These are phyloP conservation scores for Eustoma russellianum DNA, from an alignment of 257 asterid genomes.

Conservation along the genomic window DNA sequence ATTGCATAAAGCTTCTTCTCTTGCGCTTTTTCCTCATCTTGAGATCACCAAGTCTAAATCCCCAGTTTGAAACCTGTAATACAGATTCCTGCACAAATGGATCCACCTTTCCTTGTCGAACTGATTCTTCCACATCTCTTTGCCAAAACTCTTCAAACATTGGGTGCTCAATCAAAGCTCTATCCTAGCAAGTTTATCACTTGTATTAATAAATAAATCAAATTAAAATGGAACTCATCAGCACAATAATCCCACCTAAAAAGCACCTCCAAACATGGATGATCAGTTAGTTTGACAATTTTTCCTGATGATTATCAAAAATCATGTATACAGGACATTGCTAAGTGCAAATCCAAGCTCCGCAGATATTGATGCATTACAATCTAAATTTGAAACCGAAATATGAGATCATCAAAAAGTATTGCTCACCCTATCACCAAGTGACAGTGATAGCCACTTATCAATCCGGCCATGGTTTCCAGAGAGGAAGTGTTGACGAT, in stretches of 20 bases:
- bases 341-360: neutral
- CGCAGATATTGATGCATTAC: neutral
- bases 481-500: conserved; percentile 67
- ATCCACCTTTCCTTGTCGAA: conserved; percentile 52
- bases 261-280: neutral
- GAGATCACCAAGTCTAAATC: conserved; percentile 77
- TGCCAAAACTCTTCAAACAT: conserved; percentile 65
- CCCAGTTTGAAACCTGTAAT: conserved; percentile 83
- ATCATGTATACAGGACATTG: neutral
- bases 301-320: neutral
- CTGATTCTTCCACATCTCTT: conserved; percentile 87
- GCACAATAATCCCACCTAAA: conserved; percentile 3
- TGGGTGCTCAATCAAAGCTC: conserved; percentile 46
- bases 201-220: conserved; percentile 17
- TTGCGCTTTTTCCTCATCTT: conserved; percentile 35
- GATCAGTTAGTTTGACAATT: neutral
- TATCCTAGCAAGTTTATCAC: conserved; percentile 45
- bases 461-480: conserved; percentile 69
- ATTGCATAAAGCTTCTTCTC: conserved; percentile 46
- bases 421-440: conserved; percentile 53
- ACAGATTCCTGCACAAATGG: conserved; percentile 88
- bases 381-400: neutral
- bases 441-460: conserved; percentile 53
- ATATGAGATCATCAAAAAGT: conserved; percentile 6
- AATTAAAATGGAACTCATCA: conserved; percentile 4